These are phyloP conservation scores for Sporisorium scitamineum DNA, from an alignment of 1,284 basidiomycete species.

Conservation along the genomic window DNA sequence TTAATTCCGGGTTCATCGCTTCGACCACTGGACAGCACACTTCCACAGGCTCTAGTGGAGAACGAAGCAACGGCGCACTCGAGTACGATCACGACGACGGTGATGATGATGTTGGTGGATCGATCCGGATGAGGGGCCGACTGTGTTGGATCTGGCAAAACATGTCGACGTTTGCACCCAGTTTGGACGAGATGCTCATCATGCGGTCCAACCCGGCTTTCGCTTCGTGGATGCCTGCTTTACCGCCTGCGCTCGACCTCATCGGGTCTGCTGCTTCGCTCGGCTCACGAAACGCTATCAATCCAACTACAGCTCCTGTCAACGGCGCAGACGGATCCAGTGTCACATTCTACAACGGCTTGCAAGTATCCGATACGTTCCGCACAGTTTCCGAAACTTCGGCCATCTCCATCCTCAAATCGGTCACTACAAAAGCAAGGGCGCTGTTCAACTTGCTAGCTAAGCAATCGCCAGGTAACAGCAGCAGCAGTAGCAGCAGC, in stretches of 20 bases:
- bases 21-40: constrained; percentile 22
- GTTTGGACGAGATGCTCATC: constrained; percentile 50
- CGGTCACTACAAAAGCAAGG: constrained; percentile 53
- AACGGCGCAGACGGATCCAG: constrained; percentile 7
- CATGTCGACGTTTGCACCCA: constrained; percentile 39
- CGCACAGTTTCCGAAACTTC: constrained; percentile 40
- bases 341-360: constrained; percentile 32
- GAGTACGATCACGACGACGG: not conserved
- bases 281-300: not conserved
- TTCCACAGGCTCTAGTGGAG: not conserved
- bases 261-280: constrained; percentile 25
- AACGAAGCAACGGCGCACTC: not conserved
- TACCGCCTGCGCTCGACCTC: constrained; percentile 38
- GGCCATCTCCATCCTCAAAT: constrained; percentile 57
- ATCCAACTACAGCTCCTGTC: not conserved
- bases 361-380: constrained; percentile 33
- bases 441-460: constrained; percentile 55
- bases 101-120: not conserved
- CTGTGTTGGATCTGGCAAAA: constrained; percentile 52
- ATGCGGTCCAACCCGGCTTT: constrained; percentile 50
- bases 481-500: not conserved
- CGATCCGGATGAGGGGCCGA: constrained; percentile 1
- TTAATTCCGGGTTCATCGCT: constrained; percentile 44
- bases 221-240: constrained; percentile 36
- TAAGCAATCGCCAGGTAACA: constrained; percentile 15